Conservation (phyloP, 2,329 filamentous ascomycete species). For the Neophaeococcomyces mojaviensis region DNA sequence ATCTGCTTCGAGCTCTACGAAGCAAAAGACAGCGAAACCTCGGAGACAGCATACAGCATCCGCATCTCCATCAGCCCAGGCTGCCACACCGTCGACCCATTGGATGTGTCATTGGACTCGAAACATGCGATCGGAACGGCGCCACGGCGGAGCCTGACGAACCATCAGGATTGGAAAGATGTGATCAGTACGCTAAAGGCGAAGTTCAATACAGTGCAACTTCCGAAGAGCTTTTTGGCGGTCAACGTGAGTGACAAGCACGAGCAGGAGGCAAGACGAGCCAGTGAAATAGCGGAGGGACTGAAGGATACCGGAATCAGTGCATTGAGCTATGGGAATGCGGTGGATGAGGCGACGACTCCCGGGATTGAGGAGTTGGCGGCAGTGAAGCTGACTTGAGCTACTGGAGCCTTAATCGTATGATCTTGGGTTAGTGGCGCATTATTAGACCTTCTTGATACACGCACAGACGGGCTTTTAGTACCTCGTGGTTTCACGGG, state of each 20-base stretch:
- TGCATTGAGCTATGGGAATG: neutral
- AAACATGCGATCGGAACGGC: constrained; percentile 94
- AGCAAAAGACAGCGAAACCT: constrained; percentile 70
- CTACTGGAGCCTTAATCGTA: too few species aligned
- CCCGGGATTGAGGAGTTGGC: too few species aligned
- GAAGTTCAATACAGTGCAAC: constrained; percentile 79
- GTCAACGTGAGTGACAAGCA: constrained; percentile 46
- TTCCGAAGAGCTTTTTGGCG: constrained; percentile 45
- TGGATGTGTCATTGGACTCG: constrained; percentile 93
- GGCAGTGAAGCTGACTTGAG: too few species aligned
- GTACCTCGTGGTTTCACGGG: too few species aligned
- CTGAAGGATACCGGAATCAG: neutral
- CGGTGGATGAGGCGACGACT: neutral
- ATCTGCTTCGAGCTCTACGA: constrained; percentile 99
- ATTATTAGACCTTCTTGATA: too few species aligned
- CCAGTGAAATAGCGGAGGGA: constrained; percentile 6
- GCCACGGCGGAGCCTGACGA: constrained; percentile 78
- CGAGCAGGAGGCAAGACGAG: constrained; percentile 24
- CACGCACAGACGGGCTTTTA: too few species aligned
- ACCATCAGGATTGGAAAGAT: constrained; percentile 90
- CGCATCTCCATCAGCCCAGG: constrained; percentile 92
- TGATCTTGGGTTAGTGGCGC: too few species aligned
- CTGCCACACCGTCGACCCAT: constrained; percentile 90
- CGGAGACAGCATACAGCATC: constrained; percentile 87
- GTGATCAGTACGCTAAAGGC: constrained; percentile 92